phyloP scores from a whole-genome alignment of 345 rosid genomes.

The Aegle marmelos region DNA sequence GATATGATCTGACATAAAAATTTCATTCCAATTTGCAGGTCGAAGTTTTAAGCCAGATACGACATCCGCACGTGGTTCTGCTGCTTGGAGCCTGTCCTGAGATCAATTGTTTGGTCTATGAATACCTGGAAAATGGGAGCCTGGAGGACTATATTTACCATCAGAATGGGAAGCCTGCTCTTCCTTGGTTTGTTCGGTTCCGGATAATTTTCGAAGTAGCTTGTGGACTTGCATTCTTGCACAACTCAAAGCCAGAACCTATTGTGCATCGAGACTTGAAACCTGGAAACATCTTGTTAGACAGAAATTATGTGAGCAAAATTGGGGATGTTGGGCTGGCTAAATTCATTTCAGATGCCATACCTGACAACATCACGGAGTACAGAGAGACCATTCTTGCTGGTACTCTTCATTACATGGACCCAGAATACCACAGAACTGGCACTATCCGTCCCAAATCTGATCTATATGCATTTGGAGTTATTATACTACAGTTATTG shows the following conservation, averaged over 20 bases:
- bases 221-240: constrained; percentile 81
- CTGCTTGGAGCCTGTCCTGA: constrained; percentile 93
- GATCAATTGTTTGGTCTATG: constrained; percentile 72
- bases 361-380: constrained; percentile 66
- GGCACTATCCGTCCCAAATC: constrained; percentile 91
- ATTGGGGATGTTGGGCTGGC: constrained; percentile 93
- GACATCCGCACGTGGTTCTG: constrained; percentile 75
- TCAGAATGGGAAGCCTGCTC: constrained; percentile 56
- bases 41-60: constrained; percentile 77
- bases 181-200: constrained; percentile 81
- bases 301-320: constrained; percentile 72
- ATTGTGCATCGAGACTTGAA: constrained; percentile 84
- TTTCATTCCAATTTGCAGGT: constrained; percentile 43
- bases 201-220: constrained; percentile 73
- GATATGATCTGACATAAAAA: not conserved
- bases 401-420: constrained; percentile 83
- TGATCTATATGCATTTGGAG: constrained; percentile 79
- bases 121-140: constrained; percentile 84
- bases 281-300: constrained; percentile 76
- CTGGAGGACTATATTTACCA: constrained; percentile 58
- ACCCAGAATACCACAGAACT: constrained; percentile 84
- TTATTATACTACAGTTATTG: constrained; percentile 66
- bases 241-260: constrained; percentile 89
- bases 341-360: constrained; percentile 66
- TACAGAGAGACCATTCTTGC: constrained; percentile 67